Evolutionary conservation across 495 filamentous ascomycete genomes (phyloP).

Genomic region (Filosporella fistucella): DNA sequence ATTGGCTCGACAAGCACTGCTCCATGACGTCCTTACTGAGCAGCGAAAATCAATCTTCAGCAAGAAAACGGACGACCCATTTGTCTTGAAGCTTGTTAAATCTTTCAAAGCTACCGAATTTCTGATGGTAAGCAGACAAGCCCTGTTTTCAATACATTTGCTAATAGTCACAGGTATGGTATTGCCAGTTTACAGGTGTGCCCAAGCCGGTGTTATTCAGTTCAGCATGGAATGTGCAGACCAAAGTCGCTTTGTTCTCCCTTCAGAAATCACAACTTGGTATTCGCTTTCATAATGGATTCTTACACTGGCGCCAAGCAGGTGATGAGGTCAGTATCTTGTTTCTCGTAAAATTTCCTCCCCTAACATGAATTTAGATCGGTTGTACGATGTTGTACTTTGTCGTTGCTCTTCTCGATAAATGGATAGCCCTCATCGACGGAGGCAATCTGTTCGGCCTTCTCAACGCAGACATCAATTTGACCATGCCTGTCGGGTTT

Average conservation of each 20-base stretch:
- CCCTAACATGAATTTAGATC: background rate
- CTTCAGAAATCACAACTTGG: background rate
- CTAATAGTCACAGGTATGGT: constrained; percentile 21
- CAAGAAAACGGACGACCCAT: background rate
- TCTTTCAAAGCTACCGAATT: background rate
- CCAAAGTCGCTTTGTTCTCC: background rate
- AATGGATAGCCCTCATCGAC: background rate
- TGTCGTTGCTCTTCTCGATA: background rate
- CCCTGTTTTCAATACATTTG: no score
- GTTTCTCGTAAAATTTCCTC: no score
- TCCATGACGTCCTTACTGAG: constrained; percentile 41
- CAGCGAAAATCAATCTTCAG: constrained; percentile 13
- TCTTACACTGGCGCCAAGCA: background rate
- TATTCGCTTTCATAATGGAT: background rate
- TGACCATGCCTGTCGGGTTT: background rate
- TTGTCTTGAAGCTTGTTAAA: background rate
- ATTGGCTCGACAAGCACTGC: constrained; percentile 31
- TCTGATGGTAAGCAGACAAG: no score
- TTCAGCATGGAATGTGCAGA: background rate
- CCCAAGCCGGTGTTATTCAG: background rate
- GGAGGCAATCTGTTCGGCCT: background rate
- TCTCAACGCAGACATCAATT: background rate
- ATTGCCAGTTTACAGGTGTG: background rate
- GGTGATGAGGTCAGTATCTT: background rate
- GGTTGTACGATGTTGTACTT: background rate